Evolutionary conservation across 2,329 filamentous ascomycete species (phyloP).

Genomic region (Gnomoniopsis smithogilvyi): DNA sequence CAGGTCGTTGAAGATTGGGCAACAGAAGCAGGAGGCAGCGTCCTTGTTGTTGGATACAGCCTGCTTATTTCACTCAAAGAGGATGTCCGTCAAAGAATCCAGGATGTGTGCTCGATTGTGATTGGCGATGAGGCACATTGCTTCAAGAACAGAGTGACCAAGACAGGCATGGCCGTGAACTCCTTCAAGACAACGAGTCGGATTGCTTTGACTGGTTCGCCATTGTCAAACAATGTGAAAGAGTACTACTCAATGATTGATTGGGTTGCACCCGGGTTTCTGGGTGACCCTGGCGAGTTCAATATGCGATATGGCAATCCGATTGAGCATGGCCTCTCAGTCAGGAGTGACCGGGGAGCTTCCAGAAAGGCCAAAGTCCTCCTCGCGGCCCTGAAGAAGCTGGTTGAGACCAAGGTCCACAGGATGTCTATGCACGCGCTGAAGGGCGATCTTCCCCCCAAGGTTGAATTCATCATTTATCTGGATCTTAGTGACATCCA

Average conservation of each 20-base stretch:
- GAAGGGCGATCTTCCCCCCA: constrained; percentile 64
- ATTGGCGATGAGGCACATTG: constrained; percentile 83
- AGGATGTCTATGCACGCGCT: constrained; percentile 67
- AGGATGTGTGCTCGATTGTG: constrained; percentile 65
- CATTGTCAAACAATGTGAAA: constrained; percentile 76
- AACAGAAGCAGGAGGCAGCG: constrained; percentile 51
- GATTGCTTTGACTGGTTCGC: constrained; percentile 84
- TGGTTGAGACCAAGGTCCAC: constrained; percentile 75
- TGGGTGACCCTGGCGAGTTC: constrained; percentile 69
- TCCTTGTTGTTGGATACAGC: constrained; percentile 74
- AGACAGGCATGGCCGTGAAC: constrained; percentile 50
- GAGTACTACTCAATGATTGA: constrained; percentile 88
- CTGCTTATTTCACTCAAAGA: constrained; percentile 45
- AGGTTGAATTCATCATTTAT: constrained; percentile 78
- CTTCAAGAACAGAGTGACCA: constrained; percentile 64
- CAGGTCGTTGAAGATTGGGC: constrained; percentile 57
- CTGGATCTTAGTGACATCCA: constrained; percentile 69
- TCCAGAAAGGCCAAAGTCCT: constrained; percentile 61
- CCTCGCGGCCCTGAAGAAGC: constrained; percentile 67
- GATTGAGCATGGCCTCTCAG: constrained; percentile 68
- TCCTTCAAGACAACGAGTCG: constrained; percentile 65
- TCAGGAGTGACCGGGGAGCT: constrained; percentile 56
- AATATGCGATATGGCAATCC: constrained; percentile 65
- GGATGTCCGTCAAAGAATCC: constrained; percentile 44
- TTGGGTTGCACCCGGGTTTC: constrained; percentile 78